Evolutionary conservation across 768 basidiomycete genomes (phyloP), one percentile per base, ranked within the genome.

Genomic region (Termitomyces sp.): DNA sequence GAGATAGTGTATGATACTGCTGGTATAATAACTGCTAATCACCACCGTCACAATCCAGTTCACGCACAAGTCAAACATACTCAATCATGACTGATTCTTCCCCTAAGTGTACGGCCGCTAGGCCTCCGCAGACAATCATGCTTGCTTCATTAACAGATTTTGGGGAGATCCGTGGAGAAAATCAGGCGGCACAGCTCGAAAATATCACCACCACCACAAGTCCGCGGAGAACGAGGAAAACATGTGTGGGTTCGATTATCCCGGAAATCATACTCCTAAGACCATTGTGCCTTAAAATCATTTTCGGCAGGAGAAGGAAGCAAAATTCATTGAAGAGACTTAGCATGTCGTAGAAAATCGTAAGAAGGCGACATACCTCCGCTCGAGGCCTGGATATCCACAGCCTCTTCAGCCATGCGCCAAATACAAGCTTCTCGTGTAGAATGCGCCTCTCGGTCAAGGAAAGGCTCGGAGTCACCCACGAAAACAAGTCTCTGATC

Each of bases 401-500:
- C 68, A 1, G 70, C 68, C n/a, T 64, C 55, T 56, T 73, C 72
- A 28, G 74, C 65, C 10, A 61, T 64, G 31, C 55, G 68, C 76
- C 76, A 77, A 15, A 76, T 68, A 26, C 60, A 56, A 16, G 51
- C 63, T 54, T 76, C 74, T 24, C 66, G 62, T 24, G 54, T 46
- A 3, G 74, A 71, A 60, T 75, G 73, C n/a, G 75, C 73, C 53
- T 73, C 71, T 31, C 70, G 68, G 41, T 72, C 69, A 24, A 70
- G 66, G 59, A 77, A 78, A 18, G 75, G 73, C 52, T 76, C 73
- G 33, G 63, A 68, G 58, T 75, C 72, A 51, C 68, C 65, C 22
- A 72, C 68, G 61, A 77, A 73, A 8, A 77, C 72, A 39, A 77
- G 67, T 26, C 75, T 67, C 13, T 71, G 67, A 56, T 77, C 73